Conservation (phyloP, 225 moss, liverwort and hornwort species). For the Polytrichum commune region DNA sequence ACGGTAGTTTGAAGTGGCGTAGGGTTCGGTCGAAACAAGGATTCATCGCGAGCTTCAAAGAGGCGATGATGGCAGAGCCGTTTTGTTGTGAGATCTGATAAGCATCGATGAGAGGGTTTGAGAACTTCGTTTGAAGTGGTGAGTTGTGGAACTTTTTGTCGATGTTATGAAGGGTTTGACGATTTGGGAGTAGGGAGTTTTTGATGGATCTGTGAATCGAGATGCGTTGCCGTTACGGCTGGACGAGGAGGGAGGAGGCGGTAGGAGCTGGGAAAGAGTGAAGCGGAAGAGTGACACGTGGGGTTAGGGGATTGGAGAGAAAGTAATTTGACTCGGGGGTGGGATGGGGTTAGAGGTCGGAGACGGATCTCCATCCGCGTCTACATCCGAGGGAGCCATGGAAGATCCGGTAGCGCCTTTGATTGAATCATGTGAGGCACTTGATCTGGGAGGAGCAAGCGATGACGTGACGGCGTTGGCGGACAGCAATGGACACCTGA, state of each 20-base stretch:
- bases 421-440: conserved; percentile 21
- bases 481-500: conserved; percentile 45
- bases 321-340: conserved; percentile 3
- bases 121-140: no score
- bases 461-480: conserved; percentile 8
- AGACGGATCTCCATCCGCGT: conserved; percentile 25
- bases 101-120: no score
- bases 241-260: not conserved
- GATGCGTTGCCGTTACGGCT: not conserved
- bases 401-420: conserved; percentile 29
- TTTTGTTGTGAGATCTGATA: no score
- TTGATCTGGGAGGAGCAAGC: conserved; percentile 17
- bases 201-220: no score
- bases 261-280: not conserved
- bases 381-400: conserved; percentile 11
- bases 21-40: no score
- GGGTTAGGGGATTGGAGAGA: conserved; percentile 8
- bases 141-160: no score
- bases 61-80: no score
- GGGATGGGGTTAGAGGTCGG: conserved; percentile 48
- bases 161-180: no score
- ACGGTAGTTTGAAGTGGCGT: no score
- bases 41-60: no score
- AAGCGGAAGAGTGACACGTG: not conserved
- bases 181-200: no score